Evolutionary conservation across 371 early-diverging fungal genomes (phyloP).

Genomic region (Mortierella sp.): DNA sequence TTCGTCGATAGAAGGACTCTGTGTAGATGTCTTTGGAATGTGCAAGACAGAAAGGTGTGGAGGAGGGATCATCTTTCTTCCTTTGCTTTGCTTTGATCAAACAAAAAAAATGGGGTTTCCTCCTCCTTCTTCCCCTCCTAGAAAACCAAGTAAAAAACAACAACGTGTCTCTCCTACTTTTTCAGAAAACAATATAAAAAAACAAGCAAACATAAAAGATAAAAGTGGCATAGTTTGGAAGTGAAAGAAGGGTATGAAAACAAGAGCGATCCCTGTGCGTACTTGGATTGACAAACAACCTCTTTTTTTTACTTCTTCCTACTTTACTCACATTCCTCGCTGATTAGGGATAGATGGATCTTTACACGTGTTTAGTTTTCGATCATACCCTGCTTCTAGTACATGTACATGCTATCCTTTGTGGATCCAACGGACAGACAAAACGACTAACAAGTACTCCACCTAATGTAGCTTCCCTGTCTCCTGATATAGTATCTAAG

Average conservation of each 20-base stretch:
- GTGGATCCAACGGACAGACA: neutral
- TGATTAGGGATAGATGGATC: neutral
- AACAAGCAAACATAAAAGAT: neutral
- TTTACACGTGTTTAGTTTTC: slow-evolving; percentile 3
- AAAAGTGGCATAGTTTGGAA: neutral
- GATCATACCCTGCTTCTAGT: neutral
- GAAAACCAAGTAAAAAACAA: too few species aligned
- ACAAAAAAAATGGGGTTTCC: neutral
- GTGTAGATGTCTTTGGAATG: neutral
- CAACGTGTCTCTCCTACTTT: too few species aligned
- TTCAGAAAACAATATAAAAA: too few species aligned
- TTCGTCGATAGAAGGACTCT: neutral
- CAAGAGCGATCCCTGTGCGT: neutral
- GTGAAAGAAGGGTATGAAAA: neutral
- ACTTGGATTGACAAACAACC: neutral
- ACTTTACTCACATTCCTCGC: neutral
- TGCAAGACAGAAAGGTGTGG: neutral
- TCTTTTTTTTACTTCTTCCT: neutral
- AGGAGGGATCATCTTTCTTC: neutral
- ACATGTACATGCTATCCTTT: too few species aligned
- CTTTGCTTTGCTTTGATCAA: neutral
- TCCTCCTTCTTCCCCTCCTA: neutral
- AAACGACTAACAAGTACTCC: neutral
- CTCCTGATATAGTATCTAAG: slow-evolving; percentile 7
- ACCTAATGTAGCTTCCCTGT: neutral